phyloP scores from a whole-genome alignment of 441 rosid species.

The Hypseocharis bilobata region DNA sequence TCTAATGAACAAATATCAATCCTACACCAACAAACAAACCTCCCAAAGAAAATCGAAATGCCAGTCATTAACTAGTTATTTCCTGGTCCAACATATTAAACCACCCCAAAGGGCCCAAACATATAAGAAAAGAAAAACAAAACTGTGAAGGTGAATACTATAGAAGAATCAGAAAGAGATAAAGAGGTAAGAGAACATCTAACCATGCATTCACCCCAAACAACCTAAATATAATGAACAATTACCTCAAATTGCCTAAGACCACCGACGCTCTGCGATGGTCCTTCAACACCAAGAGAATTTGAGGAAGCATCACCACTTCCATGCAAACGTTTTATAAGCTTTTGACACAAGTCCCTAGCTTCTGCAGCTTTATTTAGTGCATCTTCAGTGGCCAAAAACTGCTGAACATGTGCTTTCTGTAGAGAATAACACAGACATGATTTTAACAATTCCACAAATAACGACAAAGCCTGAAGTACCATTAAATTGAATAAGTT shows the following conservation, averaged over 20 bases:
- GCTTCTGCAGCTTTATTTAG: conserved; percentile 83
- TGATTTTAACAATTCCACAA: conserved; percentile 8
- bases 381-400: conserved; percentile 87
- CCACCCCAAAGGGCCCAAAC: neutral
- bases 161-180: neutral
- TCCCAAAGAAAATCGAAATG: neutral
- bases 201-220: neutral
- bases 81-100: neutral
- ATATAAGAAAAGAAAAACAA: neutral
- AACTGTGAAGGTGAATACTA: neutral
- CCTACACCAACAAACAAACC: too few species aligned
- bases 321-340: conserved; percentile 64
- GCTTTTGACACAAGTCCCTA: conserved; percentile 57
- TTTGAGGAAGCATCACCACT: conserved; percentile 51
- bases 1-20: neutral
- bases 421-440: conserved; percentile 26
- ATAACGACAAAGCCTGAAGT: neutral
- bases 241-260: conserved; percentile 74
- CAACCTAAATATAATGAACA: conserved; percentile 4
- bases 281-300: conserved; percentile 41
- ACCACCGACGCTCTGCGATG: conserved; percentile 55
- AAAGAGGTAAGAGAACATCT: neutral
- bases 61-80: neutral
- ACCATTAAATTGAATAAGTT: neutral
- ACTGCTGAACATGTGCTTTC: conserved; percentile 95